Base-by-base conservation (phyloP, 2,329 filamentous ascomycete species). In the Pyrenophora seminiperda region DNA sequence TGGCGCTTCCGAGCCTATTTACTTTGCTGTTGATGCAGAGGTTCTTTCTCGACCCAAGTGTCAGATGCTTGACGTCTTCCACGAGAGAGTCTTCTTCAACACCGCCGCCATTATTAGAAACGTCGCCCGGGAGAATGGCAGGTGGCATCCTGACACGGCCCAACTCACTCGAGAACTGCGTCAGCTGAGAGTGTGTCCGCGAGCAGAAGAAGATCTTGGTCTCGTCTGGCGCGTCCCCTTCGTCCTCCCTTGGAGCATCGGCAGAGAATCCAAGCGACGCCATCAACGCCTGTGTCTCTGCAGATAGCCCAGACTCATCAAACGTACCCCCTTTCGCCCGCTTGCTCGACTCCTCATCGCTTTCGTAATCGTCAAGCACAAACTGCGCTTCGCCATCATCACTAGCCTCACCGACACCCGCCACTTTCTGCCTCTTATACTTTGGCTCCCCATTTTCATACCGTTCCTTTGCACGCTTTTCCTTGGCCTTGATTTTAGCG, bases 131-230 rank as follows among this genome's bases (percentile, higher is more conserved):
- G 4, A 64, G 59, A 2, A 94, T 72, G 2, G 88, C 90, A 0
- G 90, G 80, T 4, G 91, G 90, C 52, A 96, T 85, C 0, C 76
- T 76, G n/a, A 95, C 89, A 20, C 90, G 85, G 1, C 87, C 84
- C 41, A 97, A 76, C 71, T 97, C 92, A 33, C 85, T 82, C 14
- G 93, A 86, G 71, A 97, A 96, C 67, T 97, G 92, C 1, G 88
- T 88, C 11, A 97, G 76, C 66, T 97, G 92, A 2, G 92, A 97
- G 72, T 97, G 92, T 1, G 92, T 97, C 67, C 92, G 83, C 6
- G 92, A 97, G 47, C 91, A 94, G 74, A 93, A 96, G 72, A 90
- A 96, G 42, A 97, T 89, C 79, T 93, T 96, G 41, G 88, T 78
- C 57, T 88, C 85, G 46, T 90, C 84, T 10, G 83, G 78, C 6